Base-by-base conservation (phyloP, 116 monocot species). In the Dioscorea cayenensis region DNA sequence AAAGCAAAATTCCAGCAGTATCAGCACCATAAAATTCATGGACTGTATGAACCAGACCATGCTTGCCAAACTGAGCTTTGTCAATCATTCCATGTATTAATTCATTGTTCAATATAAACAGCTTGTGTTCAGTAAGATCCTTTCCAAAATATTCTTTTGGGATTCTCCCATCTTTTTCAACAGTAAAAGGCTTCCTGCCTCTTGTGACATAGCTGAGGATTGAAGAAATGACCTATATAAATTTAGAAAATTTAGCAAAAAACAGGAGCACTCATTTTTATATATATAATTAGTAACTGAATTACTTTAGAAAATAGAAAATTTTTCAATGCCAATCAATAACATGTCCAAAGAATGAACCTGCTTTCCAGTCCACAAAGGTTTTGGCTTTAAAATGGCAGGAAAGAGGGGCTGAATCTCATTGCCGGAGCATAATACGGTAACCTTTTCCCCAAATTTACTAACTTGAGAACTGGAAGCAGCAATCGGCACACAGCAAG, bases 341-440 rank as follows among this genome's bases (percentile, higher is more conserved):
- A 16, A 55, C 55, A 55, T 55, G 5, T 5, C 4, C n/a, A 55
- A 55, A 71, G 10, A 22, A 51, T 36, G 19, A 77, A 91, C 99
- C 94, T 99, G 99, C 51, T 99, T 99, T 64, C 99, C 99, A 21
- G 99, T 89, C 99, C 99, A 99, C 48, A 99, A 63, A 16, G 85
- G 91, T 14, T 36, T 77, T 61, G 99, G 99, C 73, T 94, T 99
- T 78, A 71, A 89, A 66, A 99, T 89, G 72, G 91, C 81, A 82
- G 99, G 99, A 75, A 66, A 74, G 62, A 84, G 70, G 20, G 78
- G 81, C 62, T 87, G 76, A 48, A 91, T 85, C 43, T 77, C 80
- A 73, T 77, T 61, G 68, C 58, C 73, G 35, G 75, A 68, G 75
- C 10, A 63, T 48, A 85, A 49, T 28, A 51, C 7, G 36, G 77